A percentile compares a stretch with the other conserved stretches of the same genome.
Evolutionary conservation across 306 rosid species (phyloP).

Genomic region (Quercus ilex): DNA sequence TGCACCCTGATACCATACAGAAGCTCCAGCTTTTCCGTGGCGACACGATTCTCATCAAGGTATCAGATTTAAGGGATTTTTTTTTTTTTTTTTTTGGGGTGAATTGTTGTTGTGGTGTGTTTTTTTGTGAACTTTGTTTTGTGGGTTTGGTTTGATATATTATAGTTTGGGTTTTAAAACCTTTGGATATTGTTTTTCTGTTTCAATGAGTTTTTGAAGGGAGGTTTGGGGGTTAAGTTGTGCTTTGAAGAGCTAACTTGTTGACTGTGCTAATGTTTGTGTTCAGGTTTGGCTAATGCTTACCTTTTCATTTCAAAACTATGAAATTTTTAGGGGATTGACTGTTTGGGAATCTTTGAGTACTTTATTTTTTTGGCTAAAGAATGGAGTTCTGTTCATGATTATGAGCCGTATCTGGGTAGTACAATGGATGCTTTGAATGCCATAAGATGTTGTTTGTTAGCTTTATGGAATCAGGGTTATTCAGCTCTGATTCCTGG

Average conservation of each 20-base stretch:
- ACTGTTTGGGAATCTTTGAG: not conserved
- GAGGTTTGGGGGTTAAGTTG: not conserved
- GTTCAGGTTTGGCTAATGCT: not conserved
- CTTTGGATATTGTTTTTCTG: not conserved
- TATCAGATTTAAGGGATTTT: not conserved
- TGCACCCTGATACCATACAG: constrained; percentile 51
- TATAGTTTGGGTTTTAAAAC: not conserved
- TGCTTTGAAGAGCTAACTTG: not conserved
- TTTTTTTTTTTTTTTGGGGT: not conserved
- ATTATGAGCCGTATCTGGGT: not conserved
- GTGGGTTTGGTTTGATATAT: not conserved
- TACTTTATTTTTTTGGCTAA: not conserved
- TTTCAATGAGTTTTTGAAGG: not conserved
- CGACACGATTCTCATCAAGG: constrained; percentile 55
- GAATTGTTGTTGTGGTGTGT: not conserved
- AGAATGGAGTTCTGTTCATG: not conserved
- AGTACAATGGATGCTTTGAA: not conserved
- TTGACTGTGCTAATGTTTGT: not conserved
- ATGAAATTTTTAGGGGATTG: not conserved
- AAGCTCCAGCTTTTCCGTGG: constrained; percentile 50
- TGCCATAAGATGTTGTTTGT: not conserved
- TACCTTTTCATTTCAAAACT: too few relatives aligned
- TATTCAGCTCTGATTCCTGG: not conserved
- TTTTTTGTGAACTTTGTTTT: not conserved
- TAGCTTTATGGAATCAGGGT: not conserved